Conservation (phyloP, 2,329 filamentous ascomycete species). For the Colletotrichum coccodes region DNA sequence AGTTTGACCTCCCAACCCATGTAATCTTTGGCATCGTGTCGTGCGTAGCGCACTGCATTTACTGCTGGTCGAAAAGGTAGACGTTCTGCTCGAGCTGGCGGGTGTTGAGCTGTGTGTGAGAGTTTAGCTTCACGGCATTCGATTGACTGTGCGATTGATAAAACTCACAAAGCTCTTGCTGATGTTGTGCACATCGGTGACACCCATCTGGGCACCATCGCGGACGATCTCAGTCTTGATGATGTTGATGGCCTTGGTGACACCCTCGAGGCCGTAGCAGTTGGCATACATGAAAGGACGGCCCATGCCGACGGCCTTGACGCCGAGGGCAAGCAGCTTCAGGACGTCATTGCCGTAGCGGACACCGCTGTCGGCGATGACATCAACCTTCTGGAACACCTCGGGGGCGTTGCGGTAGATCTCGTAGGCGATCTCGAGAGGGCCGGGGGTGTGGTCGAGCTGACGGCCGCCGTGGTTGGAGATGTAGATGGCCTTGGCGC, state of each 20-base stretch:
- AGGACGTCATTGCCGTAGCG: constrained; percentile 50
- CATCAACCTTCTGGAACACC: constrained; percentile 46
- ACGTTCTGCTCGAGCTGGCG: constrained; percentile 28
- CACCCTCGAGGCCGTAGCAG: constrained; percentile 58
- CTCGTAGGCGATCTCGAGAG: constrained; percentile 45
- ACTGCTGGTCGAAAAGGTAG: constrained; percentile 21
- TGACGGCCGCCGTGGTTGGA: constrained; percentile 55
- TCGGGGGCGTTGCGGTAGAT: constrained; percentile 48
- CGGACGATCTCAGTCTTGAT: constrained; percentile 57
- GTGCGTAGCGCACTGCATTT: not conserved
- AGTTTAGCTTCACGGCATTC: not conserved
- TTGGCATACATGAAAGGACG: constrained; percentile 61
- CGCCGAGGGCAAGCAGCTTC: constrained; percentile 51
- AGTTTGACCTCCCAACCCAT: not conserved
- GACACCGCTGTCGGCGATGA: constrained; percentile 50
- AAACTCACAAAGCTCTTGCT: constrained; percentile 27
- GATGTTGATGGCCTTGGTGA: constrained; percentile 56
- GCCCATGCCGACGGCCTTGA: constrained; percentile 54
- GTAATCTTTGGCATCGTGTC: too few relatives aligned
- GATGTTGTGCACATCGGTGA: constrained; percentile 40
- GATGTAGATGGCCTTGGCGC: constrained; percentile 49
- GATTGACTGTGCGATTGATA: too few relatives aligned
- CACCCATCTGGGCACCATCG: constrained; percentile 47
- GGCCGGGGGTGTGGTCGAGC: constrained; percentile 48
- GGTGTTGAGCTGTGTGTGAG: constrained; percentile 19